These are phyloP conservation scores for Juncus effusus DNA, from an alignment of 176 grass and related monocot genomes.

Conservation along the genomic window DNA sequence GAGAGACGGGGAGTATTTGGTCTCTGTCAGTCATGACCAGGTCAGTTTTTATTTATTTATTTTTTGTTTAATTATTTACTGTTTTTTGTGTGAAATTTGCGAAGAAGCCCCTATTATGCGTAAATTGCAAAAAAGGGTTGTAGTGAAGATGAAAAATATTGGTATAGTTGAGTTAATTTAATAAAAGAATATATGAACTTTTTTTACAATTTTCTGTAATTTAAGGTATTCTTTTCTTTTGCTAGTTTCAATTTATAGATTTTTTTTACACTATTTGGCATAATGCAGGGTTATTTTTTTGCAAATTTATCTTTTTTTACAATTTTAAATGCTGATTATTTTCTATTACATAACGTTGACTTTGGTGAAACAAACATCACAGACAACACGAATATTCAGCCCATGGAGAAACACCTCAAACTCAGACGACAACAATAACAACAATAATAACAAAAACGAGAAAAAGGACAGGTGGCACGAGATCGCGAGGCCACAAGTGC, in stretches of 20 bases:
- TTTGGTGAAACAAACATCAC: conserved; percentile 13
- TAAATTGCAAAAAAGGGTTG: background rate
- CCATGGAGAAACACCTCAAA: conserved; percentile 67
- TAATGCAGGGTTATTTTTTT: too few relatives aligned
- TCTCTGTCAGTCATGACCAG: conserved; percentile 98
- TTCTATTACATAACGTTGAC: too few relatives aligned
- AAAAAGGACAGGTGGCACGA: conserved; percentile 50
- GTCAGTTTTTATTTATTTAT: conserved; percentile 39
- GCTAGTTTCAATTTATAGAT: too few relatives aligned
- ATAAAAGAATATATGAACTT: too few relatives aligned
- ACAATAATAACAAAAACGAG: too few relatives aligned
- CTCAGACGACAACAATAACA: conserved; percentile 44
- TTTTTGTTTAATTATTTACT: background rate
- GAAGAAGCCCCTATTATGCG: background rate
- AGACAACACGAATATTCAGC: conserved; percentile 83
- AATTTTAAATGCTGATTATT: too few relatives aligned
- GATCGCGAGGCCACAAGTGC: conserved; percentile 76
- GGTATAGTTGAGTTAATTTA: too few relatives aligned
- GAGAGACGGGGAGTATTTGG: conserved; percentile 65
- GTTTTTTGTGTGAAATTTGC: background rate
- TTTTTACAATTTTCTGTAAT: too few relatives aligned
- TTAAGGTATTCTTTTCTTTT: too few relatives aligned
- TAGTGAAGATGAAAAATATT: background rate
- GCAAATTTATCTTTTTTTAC: too few relatives aligned
- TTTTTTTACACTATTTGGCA: too few relatives aligned